Evolutionary conservation across 305 asterid genomes (phyloP), one percentile per base, ranked within the genome.

Genomic region (Coffea humblotiana): DNA sequence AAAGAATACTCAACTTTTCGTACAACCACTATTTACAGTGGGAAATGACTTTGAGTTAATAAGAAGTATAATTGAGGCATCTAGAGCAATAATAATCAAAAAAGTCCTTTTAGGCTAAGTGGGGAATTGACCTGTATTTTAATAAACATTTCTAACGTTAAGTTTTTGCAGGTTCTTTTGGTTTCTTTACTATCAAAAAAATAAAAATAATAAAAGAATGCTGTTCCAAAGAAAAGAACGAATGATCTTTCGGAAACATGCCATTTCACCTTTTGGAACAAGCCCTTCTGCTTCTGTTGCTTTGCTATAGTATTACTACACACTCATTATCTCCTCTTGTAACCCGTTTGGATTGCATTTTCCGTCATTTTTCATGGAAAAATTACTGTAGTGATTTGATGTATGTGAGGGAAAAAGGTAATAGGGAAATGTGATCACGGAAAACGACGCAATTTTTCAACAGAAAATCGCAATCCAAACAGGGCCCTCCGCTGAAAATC

Each of bases 101-200:
- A 47, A 67, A 49, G 75, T 66, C 23, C 66, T 79, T 78, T 69
- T 37, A 73, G 75, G 80, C 35, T 72, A 32, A 77, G 82, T 83
- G 79, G 78, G 77, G 70, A 65, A 81, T 81, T 86, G 85, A 79
- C 79, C 78, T 75, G 37, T 67, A 8, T 45, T 68, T 72, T 77
- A 76, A 76, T 79, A 35, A 56, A 18, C 75, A 71, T 60, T n/a
- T 71, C 72, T 27, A 65, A 63, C 23, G 63, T 47, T 78, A 60
- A 73, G 66, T 54, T 82, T 60, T 73, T 64, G 68, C 51, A 29
- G 74, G 51, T 78, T 54, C 47, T 56, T 14, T 0, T 78, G 70
- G 54, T 66, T 45, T 21, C 51, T 47, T 69, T 69, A 29, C 18
- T 25, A 74, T 16, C 12, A 32, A 49, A 29, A 73, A 45, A 21